Evolutionary conservation across 768 basidiomycete genomes (phyloP).

Genomic region (Naematelia aurantialba): DNA sequence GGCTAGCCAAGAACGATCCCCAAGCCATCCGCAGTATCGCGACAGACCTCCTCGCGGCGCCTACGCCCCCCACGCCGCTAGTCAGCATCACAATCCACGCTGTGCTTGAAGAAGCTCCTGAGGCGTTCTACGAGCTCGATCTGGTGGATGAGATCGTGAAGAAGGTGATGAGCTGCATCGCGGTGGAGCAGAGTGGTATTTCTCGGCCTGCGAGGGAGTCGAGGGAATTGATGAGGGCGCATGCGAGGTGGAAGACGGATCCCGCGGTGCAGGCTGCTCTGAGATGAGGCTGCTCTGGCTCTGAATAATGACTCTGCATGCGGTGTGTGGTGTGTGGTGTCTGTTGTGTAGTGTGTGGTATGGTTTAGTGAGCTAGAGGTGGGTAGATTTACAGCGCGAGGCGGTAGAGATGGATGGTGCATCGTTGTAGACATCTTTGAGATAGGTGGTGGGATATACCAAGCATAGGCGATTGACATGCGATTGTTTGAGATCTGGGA

Average conservation of each 20-base stretch:
- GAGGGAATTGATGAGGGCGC: slow-evolving; percentile 57
- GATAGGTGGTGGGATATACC: neutral
- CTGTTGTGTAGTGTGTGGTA: too few species aligned
- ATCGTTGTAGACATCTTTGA: neutral
- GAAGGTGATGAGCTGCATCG: slow-evolving; percentile 68
- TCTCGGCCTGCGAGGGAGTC: slow-evolving; percentile 65
- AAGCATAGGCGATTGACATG: neutral
- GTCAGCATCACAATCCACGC: slow-evolving; percentile 45
- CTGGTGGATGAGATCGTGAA: slow-evolving; percentile 64
- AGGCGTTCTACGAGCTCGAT: slow-evolving; percentile 65
- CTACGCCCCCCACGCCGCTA: slow-evolving; percentile 62
- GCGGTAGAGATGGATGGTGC: neutral
- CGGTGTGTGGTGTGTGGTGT: too few species aligned
- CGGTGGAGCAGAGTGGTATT: slow-evolving; percentile 66
- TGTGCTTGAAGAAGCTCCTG: slow-evolving; percentile 52
- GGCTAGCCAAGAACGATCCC: slow-evolving; percentile 60
- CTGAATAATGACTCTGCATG: too few species aligned
- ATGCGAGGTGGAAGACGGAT: slow-evolving; percentile 48
- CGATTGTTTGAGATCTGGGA: too few species aligned
- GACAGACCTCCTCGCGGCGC: slow-evolving; percentile 65
- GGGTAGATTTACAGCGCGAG: too few species aligned
- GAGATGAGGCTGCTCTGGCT: slow-evolving; percentile 8
- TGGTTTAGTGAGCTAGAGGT: too few species aligned
- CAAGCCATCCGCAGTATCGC: slow-evolving; percentile 65
- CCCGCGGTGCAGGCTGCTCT: slow-evolving; percentile 44